Evolutionary conservation across 306 rosid species (phyloP), one percentile per base, ranked within the genome.

Genomic region (Adenanthera pavonina): DNA sequence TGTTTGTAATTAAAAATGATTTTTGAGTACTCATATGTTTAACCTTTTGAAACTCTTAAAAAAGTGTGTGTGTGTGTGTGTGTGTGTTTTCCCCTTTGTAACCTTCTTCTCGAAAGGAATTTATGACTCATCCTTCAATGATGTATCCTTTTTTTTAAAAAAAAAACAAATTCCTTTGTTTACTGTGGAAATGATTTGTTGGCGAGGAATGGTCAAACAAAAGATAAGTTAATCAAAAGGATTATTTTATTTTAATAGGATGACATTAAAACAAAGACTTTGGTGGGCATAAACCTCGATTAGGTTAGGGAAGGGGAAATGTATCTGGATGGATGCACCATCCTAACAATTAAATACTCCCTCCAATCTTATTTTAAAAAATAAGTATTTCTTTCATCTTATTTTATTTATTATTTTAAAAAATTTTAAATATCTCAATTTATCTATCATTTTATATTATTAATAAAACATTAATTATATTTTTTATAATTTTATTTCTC

Each of bases 281-380:
- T 25, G 0, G 3, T 9, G 10, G 69, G 20, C 36, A 9, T 44
- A 59, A 59, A 40, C 8, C 6, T 72, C 60, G 66, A 43, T 5
- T 16, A 64, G 52, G 30, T 25, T 25, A 1, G 30, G 30, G 30
- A 25, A 25, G 30, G 30, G 80, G 66, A 38, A 6, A 76, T 71
- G 86, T 11, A 80, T 76, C 80, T 80, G 57, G 46, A 40, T 62
- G 17, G 49, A 49, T 60, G 57, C 60, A 48, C 2, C 33, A 73
- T 67, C 51, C 14, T 25, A 7, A 17, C 7, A 9, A n/a, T 11
- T 7, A 43, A 15, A 25, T 14, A 33, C 11, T 72, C 47, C 30
- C 40, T 72, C 62, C 61, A 0, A 25, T 49, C 40, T 51, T 81
- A 38, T 11, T 3, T 54, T 7, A n/a, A 69, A 70, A 13, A 74